A percentile compares a stretch with the other conserved stretches of the same genome.
Evolutionary conservation across 257 asterid genomes (phyloP).

Genomic region (Oldenlandia corymbosa): DNA sequence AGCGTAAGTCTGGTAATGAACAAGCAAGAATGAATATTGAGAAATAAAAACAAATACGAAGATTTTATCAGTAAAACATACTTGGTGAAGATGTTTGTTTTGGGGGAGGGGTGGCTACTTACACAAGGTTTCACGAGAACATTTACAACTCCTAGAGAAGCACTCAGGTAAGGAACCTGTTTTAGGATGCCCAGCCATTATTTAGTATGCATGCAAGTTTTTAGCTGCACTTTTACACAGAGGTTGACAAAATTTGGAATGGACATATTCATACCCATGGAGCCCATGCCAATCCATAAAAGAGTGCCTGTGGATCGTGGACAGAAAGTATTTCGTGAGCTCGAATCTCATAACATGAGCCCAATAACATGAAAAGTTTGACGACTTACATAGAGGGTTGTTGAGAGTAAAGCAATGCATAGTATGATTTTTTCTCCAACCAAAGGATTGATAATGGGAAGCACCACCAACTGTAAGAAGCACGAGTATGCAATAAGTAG

Average conservation of each 20-base stretch:
- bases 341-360: slow-evolving; percentile 6
- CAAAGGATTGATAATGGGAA: too few species aligned
- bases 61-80: slow-evolving; percentile 1
- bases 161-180: slow-evolving; percentile 84
- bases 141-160: slow-evolving; percentile 74
- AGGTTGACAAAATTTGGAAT: too few species aligned
- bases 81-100: too few species aligned
- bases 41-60: slow-evolving; percentile 1
- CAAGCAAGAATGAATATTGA: not conserved
- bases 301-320: slow-evolving; percentile 68
- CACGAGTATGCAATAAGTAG: too few species aligned
- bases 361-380: not conserved
- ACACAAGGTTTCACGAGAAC: slow-evolving; percentile 87
- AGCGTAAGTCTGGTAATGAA: slow-evolving; percentile 61
- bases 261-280: slow-evolving; percentile 54
- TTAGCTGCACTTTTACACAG: not conserved
- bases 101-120: slow-evolving; percentile 32
- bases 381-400: slow-evolving; percentile 30
- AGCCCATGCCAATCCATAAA: slow-evolving; percentile 95
- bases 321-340: slow-evolving; percentile 12
- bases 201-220: not conserved
- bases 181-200: slow-evolving; percentile 15
- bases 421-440: too few species aligned
- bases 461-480: too few species aligned
- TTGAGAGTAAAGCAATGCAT: too few species aligned